Evolutionary conservation across 2,329 filamentous ascomycete genomes (phyloP).

Genomic region (Hymenoscyphus fructigenus): DNA sequence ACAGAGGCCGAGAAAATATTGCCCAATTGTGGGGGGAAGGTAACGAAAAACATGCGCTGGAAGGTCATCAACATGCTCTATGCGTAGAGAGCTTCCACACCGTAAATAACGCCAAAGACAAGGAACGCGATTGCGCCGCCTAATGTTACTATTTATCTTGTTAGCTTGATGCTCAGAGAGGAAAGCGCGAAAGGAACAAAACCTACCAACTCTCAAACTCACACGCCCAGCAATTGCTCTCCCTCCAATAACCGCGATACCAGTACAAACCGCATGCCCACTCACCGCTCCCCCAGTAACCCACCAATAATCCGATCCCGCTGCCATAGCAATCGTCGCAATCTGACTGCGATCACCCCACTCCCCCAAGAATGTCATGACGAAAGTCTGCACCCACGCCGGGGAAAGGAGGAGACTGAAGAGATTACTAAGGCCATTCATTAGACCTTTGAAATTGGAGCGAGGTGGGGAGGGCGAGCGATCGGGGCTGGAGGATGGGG

Average conservation of each 20-base stretch:
- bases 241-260: slow-evolving; percentile 87
- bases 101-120: slow-evolving; percentile 87
- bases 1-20: too few species aligned
- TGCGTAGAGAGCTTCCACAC: slow-evolving; percentile 71
- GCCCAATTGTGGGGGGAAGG: too few species aligned
- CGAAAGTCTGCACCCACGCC: slow-evolving; percentile 97
- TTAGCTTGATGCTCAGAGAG: slow-evolving; percentile 21
- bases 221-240: slow-evolving; percentile 90
- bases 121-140: slow-evolving; percentile 90
- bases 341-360: slow-evolving; percentile 99
- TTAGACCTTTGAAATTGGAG: slow-evolving; percentile 43
- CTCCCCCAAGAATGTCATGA: slow-evolving; percentile 98
- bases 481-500: slow-evolving; percentile 73
- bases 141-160: slow-evolving; percentile 69
- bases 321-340: slow-evolving; percentile 97
- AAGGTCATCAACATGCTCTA: slow-evolving; percentile 13
- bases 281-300: slow-evolving; percentile 85
- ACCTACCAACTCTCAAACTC: slow-evolving; percentile 93
- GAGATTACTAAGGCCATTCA: slow-evolving; percentile 79
- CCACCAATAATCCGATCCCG: slow-evolving; percentile 98
- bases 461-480: slow-evolving; percentile 43
- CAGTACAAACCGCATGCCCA: slow-evolving; percentile 88
- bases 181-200: background rate
- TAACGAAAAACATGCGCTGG: too few species aligned
- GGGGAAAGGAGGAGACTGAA: slow-evolving; percentile 86